Percentiles rank a stretch among this genome's conserved stretches.
phyloP scores from a whole-genome alignment of 139 green algal genomes.

The Chlorella ohadii region DNA sequence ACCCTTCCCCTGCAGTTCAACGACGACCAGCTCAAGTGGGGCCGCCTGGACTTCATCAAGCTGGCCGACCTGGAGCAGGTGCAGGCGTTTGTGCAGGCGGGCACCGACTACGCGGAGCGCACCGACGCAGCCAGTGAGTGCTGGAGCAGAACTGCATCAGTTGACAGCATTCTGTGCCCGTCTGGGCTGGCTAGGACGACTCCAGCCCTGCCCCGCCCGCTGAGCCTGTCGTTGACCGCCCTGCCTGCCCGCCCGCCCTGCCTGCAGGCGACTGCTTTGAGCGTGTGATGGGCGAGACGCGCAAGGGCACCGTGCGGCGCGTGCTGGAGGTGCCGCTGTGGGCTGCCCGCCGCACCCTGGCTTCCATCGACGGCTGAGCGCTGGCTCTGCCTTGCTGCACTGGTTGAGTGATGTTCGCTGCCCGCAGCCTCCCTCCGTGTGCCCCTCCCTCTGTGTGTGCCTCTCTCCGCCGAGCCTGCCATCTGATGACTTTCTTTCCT shows the following conservation, averaged over 20 bases:
- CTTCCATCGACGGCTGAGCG: slow-evolving; percentile 10
- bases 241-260: neutral
- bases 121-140: slow-evolving; percentile 38
- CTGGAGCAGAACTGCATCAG: too few species aligned
- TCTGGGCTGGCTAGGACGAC: too few species aligned
- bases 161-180: too few species aligned
- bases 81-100: slow-evolving; percentile 41
- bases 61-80: slow-evolving; percentile 47
- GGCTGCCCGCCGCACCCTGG: neutral
- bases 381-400: too few species aligned
- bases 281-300: slow-evolving; percentile 22
- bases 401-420: too few species aligned
- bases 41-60: slow-evolving; percentile 63
- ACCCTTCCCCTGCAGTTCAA: slow-evolving; percentile 36
- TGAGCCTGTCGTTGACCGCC: too few species aligned
- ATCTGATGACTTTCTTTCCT: too few species aligned
- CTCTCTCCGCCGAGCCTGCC: too few species aligned
- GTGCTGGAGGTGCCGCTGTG: slow-evolving; percentile 24
- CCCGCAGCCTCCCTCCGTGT: too few species aligned
- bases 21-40: slow-evolving; percentile 52
- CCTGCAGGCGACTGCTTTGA: slow-evolving; percentile 28
- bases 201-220: neutral
- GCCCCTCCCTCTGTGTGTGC: too few species aligned
- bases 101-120: slow-evolving; percentile 50
- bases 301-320: slow-evolving; percentile 20